Evolutionary conservation across 1,139 yeast species (phyloP), one percentile per base, ranked within the genome.

Genomic region (Yamadazyma sp.): DNA sequence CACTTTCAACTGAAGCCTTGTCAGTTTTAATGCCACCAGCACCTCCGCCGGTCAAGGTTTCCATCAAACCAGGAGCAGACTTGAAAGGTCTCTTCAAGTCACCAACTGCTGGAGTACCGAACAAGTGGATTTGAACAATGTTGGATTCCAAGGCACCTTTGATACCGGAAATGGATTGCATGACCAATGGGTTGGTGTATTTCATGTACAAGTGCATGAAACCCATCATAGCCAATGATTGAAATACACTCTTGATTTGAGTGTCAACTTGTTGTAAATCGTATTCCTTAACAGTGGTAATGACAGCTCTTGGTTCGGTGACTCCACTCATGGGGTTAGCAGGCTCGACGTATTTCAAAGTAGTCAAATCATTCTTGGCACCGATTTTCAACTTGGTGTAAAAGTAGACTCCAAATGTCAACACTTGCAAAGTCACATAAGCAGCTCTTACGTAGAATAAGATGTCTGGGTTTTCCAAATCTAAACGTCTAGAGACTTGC

Each of bases 131-230:
- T 75, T 87, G 83, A 56, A 91, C 96, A 56, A 89, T 83, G 71
- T 91, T 91, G 56, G 87, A 74, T 72, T 94, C 98, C 48, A 89
- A 71, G 39, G 96, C 96, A 53, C 85, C 71, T 78, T 92, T 92
- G 56, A 94, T 73, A 39, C 97, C 92, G 41, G 95, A 80, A 55
- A 94, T 77, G 47, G 92, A 83, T 74, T 92, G 98, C 88, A 92
- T 87, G 54, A 94, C 81, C 64, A 92, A 80, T 45, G 98, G 99
- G 72, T 92, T 91, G 65, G 98, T 88, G 78, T 88, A 94, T 70
- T 89, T 87, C 95, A 94, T 83, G 81, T 92, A 92, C 48, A 92
- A 58, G 69, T 92, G 98, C 98, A 92, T 91, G 81, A 92, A 87
- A 25, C 85, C 96, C 94, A 94, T 91, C 97, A 94, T 91, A 58